A percentile compares a stretch with the other conserved stretches of the same genome.
Evolutionary conservation across 2,329 filamentous ascomycete species (phyloP).

Genomic region (Cercospora janseana): DNA sequence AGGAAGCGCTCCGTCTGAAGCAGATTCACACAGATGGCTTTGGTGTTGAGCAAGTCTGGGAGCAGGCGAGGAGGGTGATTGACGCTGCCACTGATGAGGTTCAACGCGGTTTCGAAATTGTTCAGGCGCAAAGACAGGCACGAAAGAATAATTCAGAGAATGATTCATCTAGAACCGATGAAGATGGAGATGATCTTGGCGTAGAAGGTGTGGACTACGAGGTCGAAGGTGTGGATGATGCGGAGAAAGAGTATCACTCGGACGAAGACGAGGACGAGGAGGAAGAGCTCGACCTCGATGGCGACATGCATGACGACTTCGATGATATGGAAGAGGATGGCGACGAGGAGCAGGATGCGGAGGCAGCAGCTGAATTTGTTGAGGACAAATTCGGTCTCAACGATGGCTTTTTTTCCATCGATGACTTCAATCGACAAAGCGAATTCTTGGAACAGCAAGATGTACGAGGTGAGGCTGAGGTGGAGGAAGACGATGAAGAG

Average conservation of each 20-base stretch:
- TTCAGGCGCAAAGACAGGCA: constrained; percentile 24
- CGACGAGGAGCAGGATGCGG: constrained; percentile 48
- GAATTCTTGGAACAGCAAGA: constrained; percentile 88
- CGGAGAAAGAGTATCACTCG: constrained; percentile 37
- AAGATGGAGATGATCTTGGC: constrained; percentile 35
- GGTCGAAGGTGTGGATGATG: constrained; percentile 37
- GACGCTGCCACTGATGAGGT: constrained; percentile 59
- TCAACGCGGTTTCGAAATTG: constrained; percentile 46
- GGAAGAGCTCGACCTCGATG: constrained; percentile 42
- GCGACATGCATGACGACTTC: constrained; percentile 30
- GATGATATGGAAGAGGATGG: constrained; percentile 37
- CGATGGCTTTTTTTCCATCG: constrained; percentile 96
- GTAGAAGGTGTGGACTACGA: constrained; percentile 39
- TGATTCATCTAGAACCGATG: constrained; percentile 30
- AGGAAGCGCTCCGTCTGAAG: constrained; percentile 68
- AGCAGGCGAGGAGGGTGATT: constrained; percentile 84
- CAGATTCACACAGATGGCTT: constrained; percentile 86
- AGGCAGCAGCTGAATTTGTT: constrained; percentile 56
- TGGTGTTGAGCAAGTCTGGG: constrained; percentile 85
- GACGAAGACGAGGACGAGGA: constrained; percentile 39
- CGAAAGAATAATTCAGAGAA: constrained; percentile 29
- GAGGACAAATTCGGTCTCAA: constrained; percentile 83
- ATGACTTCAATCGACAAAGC: constrained; percentile 93
- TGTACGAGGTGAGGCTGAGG: constrained; percentile 70
- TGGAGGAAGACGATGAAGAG: constrained; percentile 76